These are phyloP conservation scores for Chloris gayana DNA, from an alignment of 176 grass and related monocot species.

Conservation along the genomic window DNA sequence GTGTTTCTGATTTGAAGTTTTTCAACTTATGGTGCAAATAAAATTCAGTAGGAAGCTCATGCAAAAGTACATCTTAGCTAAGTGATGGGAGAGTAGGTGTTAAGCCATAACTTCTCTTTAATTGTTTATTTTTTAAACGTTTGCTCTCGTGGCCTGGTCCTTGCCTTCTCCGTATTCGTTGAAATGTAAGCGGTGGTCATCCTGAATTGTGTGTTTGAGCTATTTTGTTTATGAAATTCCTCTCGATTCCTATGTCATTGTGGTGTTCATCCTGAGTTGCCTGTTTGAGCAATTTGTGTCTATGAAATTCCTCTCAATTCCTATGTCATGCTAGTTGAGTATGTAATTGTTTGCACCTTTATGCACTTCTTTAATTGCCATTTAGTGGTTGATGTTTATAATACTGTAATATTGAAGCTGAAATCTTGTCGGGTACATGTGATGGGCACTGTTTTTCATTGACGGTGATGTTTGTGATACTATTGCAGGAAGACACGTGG, in stretches of 20 bases:
- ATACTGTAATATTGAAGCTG: not conserved
- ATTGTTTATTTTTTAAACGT: not conserved
- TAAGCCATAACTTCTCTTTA: not conserved
- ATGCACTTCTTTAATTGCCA: not conserved
- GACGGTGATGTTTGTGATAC: not conserved
- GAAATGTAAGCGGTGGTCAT: not conserved
- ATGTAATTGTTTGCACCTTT: not conserved
- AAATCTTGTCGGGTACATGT: not conserved
- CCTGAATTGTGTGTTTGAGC: not conserved
- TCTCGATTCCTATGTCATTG: not conserved
- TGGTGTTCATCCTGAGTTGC: not conserved
- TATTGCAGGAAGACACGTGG: slow-evolving; percentile 68
- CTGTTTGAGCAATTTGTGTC: too few relatives aligned
- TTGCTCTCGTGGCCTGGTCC: not conserved
- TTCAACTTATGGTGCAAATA: not conserved
- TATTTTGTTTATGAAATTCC: not conserved
- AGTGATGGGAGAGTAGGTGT: not conserved
- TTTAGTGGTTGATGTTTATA: not conserved
- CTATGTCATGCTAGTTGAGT: not conserved
- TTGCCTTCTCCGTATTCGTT: not conserved
- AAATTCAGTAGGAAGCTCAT: not conserved
- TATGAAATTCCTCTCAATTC: not conserved
- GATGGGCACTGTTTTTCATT: not conserved
- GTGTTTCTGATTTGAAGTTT: not conserved
- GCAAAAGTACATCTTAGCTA: not conserved